Evolutionary conservation across 345 rosid genomes (phyloP).

Genomic region (Leavenworthia alabamica): DNA sequence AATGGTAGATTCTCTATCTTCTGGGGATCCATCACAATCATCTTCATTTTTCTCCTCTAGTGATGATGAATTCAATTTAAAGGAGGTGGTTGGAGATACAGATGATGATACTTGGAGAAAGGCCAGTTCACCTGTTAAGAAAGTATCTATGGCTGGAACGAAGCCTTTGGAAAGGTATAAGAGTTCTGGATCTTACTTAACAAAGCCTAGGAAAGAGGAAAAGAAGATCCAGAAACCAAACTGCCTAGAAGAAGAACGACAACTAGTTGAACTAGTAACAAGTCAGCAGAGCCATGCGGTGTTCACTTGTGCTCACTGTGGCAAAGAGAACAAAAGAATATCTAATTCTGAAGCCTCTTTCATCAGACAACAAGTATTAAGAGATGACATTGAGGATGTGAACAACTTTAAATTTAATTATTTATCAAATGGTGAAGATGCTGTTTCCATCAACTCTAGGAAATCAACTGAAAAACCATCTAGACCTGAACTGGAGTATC

Average conservation of each 20-base stretch:
- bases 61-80: background rate
- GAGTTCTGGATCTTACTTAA: slow-evolving; percentile 13
- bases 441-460: slow-evolving; percentile 15
- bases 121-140: background rate
- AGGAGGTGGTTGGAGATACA: slow-evolving; percentile 16
- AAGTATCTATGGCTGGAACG: background rate
- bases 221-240: background rate
- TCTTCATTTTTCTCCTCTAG: slow-evolving; percentile 17
- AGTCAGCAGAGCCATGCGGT: background rate
- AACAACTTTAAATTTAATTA: slow-evolving; percentile 8
- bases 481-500: background rate
- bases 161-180: slow-evolving; percentile 13
- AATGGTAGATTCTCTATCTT: slow-evolving; percentile 13
- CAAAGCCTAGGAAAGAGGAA: slow-evolving; percentile 1
- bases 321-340: slow-evolving; percentile 16
- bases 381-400: slow-evolving; percentile 12
- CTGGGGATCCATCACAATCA: background rate
- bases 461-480: slow-evolving; percentile 1
- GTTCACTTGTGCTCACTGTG: slow-evolving; percentile 22
- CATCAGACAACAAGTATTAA: background rate
- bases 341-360: background rate
- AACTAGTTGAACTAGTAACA: background rate
- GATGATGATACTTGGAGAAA: slow-evolving; percentile 19
- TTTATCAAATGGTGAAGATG: background rate
- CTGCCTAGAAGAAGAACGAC: background rate